Percentiles rank a stretch among this genome's conserved stretches.
Conservation (phyloP, 2,329 filamentous ascomycete species). For the Alternaria atra region DNA sequence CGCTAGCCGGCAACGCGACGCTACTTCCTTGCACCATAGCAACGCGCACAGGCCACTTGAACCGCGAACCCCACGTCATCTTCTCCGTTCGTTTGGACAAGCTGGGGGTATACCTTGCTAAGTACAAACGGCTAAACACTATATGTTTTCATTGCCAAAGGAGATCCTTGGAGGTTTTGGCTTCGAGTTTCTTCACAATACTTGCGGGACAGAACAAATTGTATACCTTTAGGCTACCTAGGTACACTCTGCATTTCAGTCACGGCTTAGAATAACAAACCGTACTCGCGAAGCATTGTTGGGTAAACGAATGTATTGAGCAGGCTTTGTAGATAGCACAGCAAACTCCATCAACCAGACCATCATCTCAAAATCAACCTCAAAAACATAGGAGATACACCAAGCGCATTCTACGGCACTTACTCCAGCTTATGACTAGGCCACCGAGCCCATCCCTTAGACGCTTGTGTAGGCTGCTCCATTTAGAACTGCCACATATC, state of each 20-base stretch:
- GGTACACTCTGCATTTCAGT: background rate
- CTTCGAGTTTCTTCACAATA: background rate
- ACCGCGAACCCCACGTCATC: constrained; percentile 18
- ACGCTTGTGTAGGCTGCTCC: background rate
- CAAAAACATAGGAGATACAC: background rate
- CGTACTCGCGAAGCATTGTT: background rate
- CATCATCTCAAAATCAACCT: background rate
- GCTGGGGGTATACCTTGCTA: background rate
- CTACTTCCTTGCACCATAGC: constrained; percentile 34
- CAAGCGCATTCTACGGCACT: background rate
- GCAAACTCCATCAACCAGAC: background rate
- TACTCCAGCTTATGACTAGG: background rate
- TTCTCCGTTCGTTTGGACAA: background rate
- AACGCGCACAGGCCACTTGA: constrained; percentile 32
- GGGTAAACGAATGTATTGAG: background rate
- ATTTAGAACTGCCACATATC: background rate
- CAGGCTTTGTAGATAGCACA: background rate
- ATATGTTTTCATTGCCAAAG: background rate
- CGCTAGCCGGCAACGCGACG: constrained; percentile 28
- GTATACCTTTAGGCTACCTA: background rate
- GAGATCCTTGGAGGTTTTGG: background rate
- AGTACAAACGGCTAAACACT: background rate
- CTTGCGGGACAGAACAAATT: background rate
- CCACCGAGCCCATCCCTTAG: background rate
- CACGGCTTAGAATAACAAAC: background rate